Base-by-base conservation (phyloP, 164 flowering plant genomes). In the Echeveria elegans region DNA sequence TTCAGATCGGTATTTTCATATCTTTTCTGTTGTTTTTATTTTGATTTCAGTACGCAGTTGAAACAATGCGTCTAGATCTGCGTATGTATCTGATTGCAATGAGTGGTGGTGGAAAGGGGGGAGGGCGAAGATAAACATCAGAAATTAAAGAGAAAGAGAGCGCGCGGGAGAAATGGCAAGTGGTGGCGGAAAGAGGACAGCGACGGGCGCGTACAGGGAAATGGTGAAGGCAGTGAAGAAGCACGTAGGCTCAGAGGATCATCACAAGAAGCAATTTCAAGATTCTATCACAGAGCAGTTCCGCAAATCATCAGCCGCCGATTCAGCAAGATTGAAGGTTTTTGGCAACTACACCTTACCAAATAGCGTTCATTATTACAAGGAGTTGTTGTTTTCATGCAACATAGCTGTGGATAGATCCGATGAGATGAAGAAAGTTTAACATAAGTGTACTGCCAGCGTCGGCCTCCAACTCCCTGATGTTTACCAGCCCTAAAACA, bases 371-470 rank as follows among this genome's bases (percentile, higher is more conserved):
- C 45, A 40, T 40, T 15, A 40, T 8, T 11, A 40, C 45, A 8
- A 92, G 98, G 91, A 89, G 15, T 75, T 93, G 66, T 77, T 93
- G 64, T 89, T 90, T 78, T 90, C 97, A 2, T 93, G 88, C 86
- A 90, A 90, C 76, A 88, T 90, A 69, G 98, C 94, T 1, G 94
- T 93, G 52, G 98, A 93, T 81, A 83, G 97, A 75, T 76, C 96
- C 15, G 88, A 84, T 21, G 96, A 93, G 77, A 79, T 89, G 95
- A 80, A 79, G 72, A 84, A 82, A 72, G 66, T 79, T 21, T 76
- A 90, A 0, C 81, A 82, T 7, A 89, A 89, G 77, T 90, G 97
- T 72, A 96, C 98, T 67, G 86, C 97, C 29, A 93, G 92, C 72
- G 96, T 93, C 32, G 97, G 98, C 61, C 95, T 93, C 70, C 82